phyloP scores from a whole-genome alignment of 768 basidiomycete genomes.

The Hygrophorus pudorinus region DNA sequence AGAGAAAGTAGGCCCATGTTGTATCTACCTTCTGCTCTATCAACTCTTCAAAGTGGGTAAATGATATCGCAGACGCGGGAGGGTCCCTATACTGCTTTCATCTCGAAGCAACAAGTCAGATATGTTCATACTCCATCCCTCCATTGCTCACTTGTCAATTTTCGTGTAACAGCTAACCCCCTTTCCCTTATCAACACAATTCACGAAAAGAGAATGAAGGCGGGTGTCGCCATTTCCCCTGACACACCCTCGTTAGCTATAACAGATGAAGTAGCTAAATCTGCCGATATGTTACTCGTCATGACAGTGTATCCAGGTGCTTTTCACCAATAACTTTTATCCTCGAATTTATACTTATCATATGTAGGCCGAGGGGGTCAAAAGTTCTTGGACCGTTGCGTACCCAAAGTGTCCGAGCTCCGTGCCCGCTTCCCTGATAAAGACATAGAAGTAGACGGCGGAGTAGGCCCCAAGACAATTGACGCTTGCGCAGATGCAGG shows the following conservation, averaged over 20 bases:
- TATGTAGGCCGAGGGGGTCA: constrained; percentile 80
- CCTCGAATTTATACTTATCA: constrained; percentile 1
- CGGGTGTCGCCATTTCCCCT: constrained; percentile 94
- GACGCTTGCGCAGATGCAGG: constrained; percentile 85
- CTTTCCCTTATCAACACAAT: constrained; percentile 72
- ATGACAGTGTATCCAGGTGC: constrained; percentile 96
- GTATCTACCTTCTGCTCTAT: neutral
- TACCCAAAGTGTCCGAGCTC: constrained; percentile 88
- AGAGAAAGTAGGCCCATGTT: constrained; percentile 48
- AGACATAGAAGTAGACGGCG: constrained; percentile 98
- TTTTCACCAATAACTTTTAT: neutral
- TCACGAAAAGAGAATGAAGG: constrained; percentile 79
- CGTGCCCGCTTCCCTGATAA: constrained; percentile 85
- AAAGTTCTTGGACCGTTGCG: constrained; percentile 88
- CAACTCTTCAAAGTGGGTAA: constrained; percentile 67
- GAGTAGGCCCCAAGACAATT: constrained; percentile 88
- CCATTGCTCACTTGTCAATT: neutral
- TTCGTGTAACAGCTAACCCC: constrained; percentile 42
- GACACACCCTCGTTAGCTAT: constrained; percentile 86
- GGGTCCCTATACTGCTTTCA: constrained; percentile 96
- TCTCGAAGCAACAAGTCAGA: constrained; percentile 86
- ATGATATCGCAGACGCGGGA: constrained; percentile 92
- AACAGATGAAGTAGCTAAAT: constrained; percentile 71
- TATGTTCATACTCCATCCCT: constrained; percentile 25
- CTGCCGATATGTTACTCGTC: constrained; percentile 91